Conservation (phyloP, 2,329 filamentous ascomycete species). For the Cordyceps tenuipes region DNA sequence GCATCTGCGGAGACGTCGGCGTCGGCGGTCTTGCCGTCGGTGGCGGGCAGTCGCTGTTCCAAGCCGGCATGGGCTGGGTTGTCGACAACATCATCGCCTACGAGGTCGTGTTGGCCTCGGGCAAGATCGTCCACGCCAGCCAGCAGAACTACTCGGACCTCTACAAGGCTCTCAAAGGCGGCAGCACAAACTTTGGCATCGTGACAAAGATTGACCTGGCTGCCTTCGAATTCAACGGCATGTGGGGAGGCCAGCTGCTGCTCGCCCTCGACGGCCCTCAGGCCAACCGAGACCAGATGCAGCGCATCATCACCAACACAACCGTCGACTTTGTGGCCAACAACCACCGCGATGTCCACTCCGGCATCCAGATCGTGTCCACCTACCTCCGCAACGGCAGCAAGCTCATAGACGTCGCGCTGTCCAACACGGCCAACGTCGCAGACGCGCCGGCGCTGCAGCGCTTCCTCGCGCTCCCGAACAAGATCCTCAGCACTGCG, state of each 20-base stretch:
- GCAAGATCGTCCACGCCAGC: constrained; percentile 35
- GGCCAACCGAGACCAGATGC: constrained; percentile 2
- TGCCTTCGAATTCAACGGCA: constrained; percentile 14
- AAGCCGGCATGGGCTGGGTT: constrained; percentile 26
- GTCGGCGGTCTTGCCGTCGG: constrained; percentile 37
- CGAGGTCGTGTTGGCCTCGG: constrained; percentile 36
- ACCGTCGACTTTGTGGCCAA: constrained; percentile 10
- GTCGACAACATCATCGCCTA: constrained; percentile 35
- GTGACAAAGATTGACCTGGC: constrained; percentile 26
- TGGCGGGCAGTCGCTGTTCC: constrained; percentile 40
- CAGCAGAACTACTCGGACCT: constrained; percentile 31
- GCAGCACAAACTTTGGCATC: constrained; percentile 37
- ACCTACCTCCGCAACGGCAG: constrained; percentile 10
- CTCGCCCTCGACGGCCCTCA: constrained; percentile 2
- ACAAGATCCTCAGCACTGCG: constrained; percentile 6
- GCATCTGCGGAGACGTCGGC: constrained; percentile 31
- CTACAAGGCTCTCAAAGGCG: constrained; percentile 39
- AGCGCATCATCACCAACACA: constrained; percentile 1
- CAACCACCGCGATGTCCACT: constrained; percentile 8
- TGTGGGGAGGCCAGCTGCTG: constrained; percentile 13
- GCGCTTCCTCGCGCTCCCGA: constrained; percentile 12
- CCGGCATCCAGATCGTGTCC: constrained; percentile 10
- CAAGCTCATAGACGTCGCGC: constrained; percentile 4
- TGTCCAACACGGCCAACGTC: constrained; percentile 11
- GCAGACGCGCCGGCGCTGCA: constrained; percentile 11